Conservation (phyloP, 345 rosid genomes). For the Hirschfeldia incana region DNA sequence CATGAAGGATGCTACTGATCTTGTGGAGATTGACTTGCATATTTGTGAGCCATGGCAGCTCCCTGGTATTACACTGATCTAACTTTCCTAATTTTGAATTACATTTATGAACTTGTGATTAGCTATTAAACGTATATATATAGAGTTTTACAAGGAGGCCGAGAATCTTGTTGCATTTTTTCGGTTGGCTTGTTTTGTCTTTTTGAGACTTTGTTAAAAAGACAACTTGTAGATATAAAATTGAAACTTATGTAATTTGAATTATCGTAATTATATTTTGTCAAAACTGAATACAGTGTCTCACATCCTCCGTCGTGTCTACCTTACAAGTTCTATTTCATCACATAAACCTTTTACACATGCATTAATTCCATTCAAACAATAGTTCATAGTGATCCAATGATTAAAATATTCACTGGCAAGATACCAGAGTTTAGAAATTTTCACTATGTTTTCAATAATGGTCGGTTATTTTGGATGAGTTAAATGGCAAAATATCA, state of each 20-base stretch:
- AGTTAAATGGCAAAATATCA: neutral
- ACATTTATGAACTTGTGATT: neutral
- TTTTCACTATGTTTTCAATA: neutral
- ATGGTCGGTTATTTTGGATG: neutral
- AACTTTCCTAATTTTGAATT: neutral
- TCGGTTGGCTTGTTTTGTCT: constrained; percentile 25
- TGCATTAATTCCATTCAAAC: neutral
- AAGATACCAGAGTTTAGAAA: neutral
- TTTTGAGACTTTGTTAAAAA: neutral
- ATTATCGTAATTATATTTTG: constrained; percentile 25
- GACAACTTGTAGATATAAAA: neutral
- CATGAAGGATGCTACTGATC: constrained; percentile 60
- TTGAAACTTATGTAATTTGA: constrained; percentile 25
- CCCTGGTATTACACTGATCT: constrained; percentile 56
- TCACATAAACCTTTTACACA: constrained; percentile 3
- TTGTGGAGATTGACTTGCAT: constrained; percentile 92
- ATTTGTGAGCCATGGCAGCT: constrained; percentile 99
- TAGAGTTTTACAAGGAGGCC: constrained; percentile 13
- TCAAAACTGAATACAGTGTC: constrained; percentile 25
- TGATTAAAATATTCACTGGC: too few species aligned
- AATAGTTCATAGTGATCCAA: neutral
- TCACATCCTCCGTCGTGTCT: neutral
- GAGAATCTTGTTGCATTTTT: constrained; percentile 22
- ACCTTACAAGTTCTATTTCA: neutral
- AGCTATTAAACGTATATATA: neutral